Base-by-base conservation (phyloP, 352 stramenopile genomes). In the Phytophthora pseudosyringae region DNA sequence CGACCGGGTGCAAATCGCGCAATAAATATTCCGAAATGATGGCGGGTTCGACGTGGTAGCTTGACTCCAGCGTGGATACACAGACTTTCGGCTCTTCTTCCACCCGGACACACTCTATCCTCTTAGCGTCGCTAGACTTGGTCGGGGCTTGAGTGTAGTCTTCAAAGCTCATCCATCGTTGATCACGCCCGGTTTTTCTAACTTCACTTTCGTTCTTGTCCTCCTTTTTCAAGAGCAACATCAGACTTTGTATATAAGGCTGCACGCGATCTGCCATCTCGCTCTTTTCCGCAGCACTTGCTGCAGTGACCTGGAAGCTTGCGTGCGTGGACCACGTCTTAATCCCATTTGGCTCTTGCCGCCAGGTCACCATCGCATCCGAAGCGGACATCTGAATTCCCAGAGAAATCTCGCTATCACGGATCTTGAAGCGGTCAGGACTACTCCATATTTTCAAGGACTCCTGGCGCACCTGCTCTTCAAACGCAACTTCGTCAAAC, bases 21-120 rank as follows among this genome's bases (percentile, higher is more conserved):
- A 93, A 80, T 75, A 80, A 71, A 78, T 85, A 91, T 77, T 92
- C 85, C 28, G 85, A 90, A 62, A 93, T 62, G n/a, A 81, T 46
- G 25, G 71, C 67, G 26, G 82, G 71, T 28, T 83, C 75, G 9
- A 90, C 74, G 12, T 87, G 50, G 16, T 86, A 76, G 53, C 71
- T 73, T 1, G 78, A 75, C 33, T 93, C 84, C 18, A 79, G 60
- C 1, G 76, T 88, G 15, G 82, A 76, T 3, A 90, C 75, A 43
- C 75, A 82, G 15, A 93, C 15, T 46, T 75, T 78, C 0, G 80
- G 77, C 32, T 62, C 44, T 49, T 68, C 40, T 59, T 67, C 66
- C 43, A 75, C 56, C 8, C 39, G 32, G 48, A 70, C 48, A 16
- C 48, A 62, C 25, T 78, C 57, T 64, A 75, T 70, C 67, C 47